phyloP scores from a whole-genome alignment of 257 asterid species.

The Forsythia suspensa region DNA sequence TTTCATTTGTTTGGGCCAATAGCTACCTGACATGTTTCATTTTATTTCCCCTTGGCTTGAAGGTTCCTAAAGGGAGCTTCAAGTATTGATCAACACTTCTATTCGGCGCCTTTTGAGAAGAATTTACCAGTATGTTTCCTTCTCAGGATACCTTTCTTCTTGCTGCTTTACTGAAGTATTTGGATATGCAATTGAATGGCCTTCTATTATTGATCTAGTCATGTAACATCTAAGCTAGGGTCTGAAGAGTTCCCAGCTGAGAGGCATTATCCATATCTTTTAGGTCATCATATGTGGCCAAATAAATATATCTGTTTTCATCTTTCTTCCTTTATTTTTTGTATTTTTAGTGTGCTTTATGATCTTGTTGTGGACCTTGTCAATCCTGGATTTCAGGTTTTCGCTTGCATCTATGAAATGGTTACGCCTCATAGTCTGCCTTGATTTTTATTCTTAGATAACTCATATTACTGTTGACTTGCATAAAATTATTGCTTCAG shows the following conservation, averaged over 20 bases:
- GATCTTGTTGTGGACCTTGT: constrained; percentile 8
- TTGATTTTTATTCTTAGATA: constrained; percentile 6
- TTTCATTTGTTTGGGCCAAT: constrained; percentile 4
- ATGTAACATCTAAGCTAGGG: constrained; percentile 12
- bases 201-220: constrained; percentile 4
- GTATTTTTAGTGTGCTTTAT: not conserved
- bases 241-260: constrained; percentile 1
- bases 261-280: constrained; percentile 10
- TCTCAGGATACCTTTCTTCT: constrained; percentile 19
- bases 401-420: constrained; percentile 13
- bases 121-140: constrained; percentile 76
- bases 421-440: not conserved
- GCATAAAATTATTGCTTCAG: constrained; percentile 42
- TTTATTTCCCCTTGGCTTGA: constrained; percentile 22
- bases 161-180: constrained; percentile 7
- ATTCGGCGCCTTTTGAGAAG: constrained; percentile 70
- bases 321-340: not conserved
- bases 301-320: not conserved
- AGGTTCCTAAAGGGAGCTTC: constrained; percentile 98
- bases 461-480: constrained; percentile 6
- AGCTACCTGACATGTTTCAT: constrained; percentile 26
- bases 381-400: constrained; percentile 7
- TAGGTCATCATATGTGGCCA: not conserved
- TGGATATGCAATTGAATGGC: constrained; percentile 4
- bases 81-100: constrained; percentile 88